Conservation (phyloP, 257 asterid genomes). For the Plectranthus barbatus region DNA sequence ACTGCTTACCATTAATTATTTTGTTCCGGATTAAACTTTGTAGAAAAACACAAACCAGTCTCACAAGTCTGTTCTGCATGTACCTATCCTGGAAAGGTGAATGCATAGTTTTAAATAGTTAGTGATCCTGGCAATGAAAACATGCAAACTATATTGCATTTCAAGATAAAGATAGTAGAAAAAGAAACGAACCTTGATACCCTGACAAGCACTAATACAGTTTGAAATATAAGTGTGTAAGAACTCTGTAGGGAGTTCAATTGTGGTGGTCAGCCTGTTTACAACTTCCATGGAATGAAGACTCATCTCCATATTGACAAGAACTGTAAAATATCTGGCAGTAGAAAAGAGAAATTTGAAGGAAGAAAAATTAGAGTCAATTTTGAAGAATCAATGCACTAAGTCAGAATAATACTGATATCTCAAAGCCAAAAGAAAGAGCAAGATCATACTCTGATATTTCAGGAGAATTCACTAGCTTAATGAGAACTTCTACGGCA, state of each 20-base stretch:
- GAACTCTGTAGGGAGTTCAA: slow-evolving; percentile 93
- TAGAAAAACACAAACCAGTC: slow-evolving; percentile 92
- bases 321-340: slow-evolving; percentile 88
- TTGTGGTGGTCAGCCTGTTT: slow-evolving; percentile 92
- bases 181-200: slow-evolving; percentile 58
- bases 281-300: slow-evolving; percentile 99
- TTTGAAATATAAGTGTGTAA: slow-evolving; percentile 87
- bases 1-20: slow-evolving; percentile 73
- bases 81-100: slow-evolving; percentile 71
- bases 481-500: slow-evolving; percentile 89
- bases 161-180: not conserved
- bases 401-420: not conserved
- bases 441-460: slow-evolving; percentile 67
- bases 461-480: slow-evolving; percentile 90
- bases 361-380: not conserved
- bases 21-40: slow-evolving; percentile 92
- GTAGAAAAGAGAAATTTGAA: slow-evolving; percentile 6
- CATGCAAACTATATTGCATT: not conserved
- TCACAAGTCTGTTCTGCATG: slow-evolving; percentile 95
- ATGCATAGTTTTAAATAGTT: slow-evolving; percentile 6
- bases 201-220: slow-evolving; percentile 91
- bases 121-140: not conserved
- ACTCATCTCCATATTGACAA: slow-evolving; percentile 99
- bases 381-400: not conserved
- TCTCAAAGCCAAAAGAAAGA: slow-evolving; percentile 7